These are phyloP conservation scores for Trichoderma koningiopsis DNA, from an alignment of 2,329 filamentous ascomycete species.

Conservation along the genomic window DNA sequence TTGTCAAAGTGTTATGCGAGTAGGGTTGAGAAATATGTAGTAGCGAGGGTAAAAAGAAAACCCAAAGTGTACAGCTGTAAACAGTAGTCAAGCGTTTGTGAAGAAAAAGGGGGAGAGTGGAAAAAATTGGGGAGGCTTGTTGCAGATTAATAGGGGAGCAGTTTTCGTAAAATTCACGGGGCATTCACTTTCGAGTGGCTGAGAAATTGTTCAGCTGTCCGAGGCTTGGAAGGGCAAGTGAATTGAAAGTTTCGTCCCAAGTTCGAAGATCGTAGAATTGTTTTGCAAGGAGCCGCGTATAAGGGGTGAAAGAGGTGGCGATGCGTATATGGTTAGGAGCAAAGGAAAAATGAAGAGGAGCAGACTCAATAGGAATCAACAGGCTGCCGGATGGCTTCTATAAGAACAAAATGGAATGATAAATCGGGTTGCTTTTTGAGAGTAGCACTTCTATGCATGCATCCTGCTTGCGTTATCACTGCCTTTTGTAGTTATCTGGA, in stretches of 20 bases:
- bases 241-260: slow-evolving; percentile 11
- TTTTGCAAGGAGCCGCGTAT: neutral
- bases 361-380: neutral
- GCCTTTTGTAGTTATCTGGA: neutral
- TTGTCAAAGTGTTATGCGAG: neutral
- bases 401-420: neutral
- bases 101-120: neutral
- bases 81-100: neutral
- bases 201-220: neutral
- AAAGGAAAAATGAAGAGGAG: neutral
- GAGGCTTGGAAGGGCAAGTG: neutral
- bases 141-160: slow-evolving; percentile 1
- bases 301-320: neutral
- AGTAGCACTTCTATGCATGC: slow-evolving; percentile 9
- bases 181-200: slow-evolving; percentile 3
- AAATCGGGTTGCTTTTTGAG: neutral
- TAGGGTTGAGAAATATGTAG: slow-evolving; percentile 15
- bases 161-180: neutral
- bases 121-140: neutral
- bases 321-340: neutral
- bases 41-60: neutral
- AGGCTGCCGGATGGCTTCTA: neutral
- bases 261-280: neutral
- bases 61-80: neutral
- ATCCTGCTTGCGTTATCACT: slow-evolving; percentile 7